Evolutionary conservation across 2,329 filamentous ascomycete genomes (phyloP), one percentile per base, ranked within the genome.

Genomic region (Bimuria novae-zelandiae): DNA sequence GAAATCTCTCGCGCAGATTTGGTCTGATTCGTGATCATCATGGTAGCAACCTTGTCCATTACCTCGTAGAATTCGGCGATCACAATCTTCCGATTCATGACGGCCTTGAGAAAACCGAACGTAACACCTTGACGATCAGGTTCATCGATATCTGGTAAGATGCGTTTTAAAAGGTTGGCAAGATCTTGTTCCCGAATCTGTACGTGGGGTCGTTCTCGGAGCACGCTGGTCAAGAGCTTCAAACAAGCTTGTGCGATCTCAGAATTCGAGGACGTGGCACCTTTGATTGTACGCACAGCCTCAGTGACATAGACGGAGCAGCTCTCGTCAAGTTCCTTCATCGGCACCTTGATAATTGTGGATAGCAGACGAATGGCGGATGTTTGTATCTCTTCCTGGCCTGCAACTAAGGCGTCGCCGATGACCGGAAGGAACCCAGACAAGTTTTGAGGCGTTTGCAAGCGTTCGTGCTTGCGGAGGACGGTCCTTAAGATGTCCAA

Each of bases 1-100:
- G 93, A 92, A 32, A 96, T 80, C 70, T 97, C 91, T 47, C 94
- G 85, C 2, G 93, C 93, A 59, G 89, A 87, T 62, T 89, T 89
- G 62, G 95, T 92, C 57, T 96, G 90, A 69, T 97, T 97, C 39
- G 89, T 96, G 51, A 99, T 89, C 92, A 97, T 97, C 71, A 97
- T 89, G 3, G 84, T 87, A 41, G 91, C 90, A 1, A 73, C 68
- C 64, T 92, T 87, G 70, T 99, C 94, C 58, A 97, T 83, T 7
- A 89, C 88, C 68, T 97, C 93, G 69, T 99, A 99, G 25, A 99
- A 87, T 36, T 89, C 83, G 0, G 92, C 88, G 7, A 95, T 92
- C 65, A 96, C 84, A 37, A 97, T 81, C 69, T 89, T 93, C 16
- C 92, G 85, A 48, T 90, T 88, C 68, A 99, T 84, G 22, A 97